A percentile compares a stretch with the other conserved stretches of the same genome.
Evolutionary conservation across 768 basidiomycete species (phyloP).

Genomic region (Trametes villosa): DNA sequence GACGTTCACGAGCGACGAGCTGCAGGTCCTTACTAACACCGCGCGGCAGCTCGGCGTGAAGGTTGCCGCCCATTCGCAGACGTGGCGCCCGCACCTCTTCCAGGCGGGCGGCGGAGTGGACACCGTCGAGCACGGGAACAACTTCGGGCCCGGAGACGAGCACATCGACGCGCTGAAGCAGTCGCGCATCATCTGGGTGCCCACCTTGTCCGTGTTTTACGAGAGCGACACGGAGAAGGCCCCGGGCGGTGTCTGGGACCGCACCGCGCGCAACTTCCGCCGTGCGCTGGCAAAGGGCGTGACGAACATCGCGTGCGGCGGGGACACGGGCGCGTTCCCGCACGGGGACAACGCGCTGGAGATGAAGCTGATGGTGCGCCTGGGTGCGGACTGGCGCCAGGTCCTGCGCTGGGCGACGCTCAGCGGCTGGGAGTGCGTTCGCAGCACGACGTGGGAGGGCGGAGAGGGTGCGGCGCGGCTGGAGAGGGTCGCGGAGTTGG

Average conservation of each 20-base stretch:
- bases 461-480: slow-evolving; percentile 32
- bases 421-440: slow-evolving; percentile 60
- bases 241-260: slow-evolving; percentile 42
- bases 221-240: slow-evolving; percentile 27
- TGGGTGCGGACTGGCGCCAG: slow-evolving; percentile 55
- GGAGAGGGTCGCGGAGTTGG: slow-evolving; percentile 30
- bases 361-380: slow-evolving; percentile 60
- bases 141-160: slow-evolving; percentile 28
- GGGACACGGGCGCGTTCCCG: slow-evolving; percentile 66
- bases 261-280: slow-evolving; percentile 45
- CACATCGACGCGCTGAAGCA: background rate
- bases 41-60: slow-evolving; percentile 58
- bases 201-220: slow-evolving; percentile 59
- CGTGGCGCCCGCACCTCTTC: slow-evolving; percentile 22
- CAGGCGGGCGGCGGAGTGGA: slow-evolving; percentile 41
- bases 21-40: slow-evolving; percentile 52
- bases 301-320: slow-evolving; percentile 60
- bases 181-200: slow-evolving; percentile 50
- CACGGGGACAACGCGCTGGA: slow-evolving; percentile 66
- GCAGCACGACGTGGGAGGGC: slow-evolving; percentile 53
- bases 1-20: slow-evolving; percentile 51
- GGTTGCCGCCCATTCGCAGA: slow-evolving; percentile 59
- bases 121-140: slow-evolving; percentile 60
- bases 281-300: slow-evolving; percentile 47
- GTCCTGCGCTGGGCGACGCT: slow-evolving; percentile 64